These are phyloP conservation scores for Dichotomocladium elegans DNA, from an alignment of 371 early-diverging fungal species.

Conservation along the genomic window DNA sequence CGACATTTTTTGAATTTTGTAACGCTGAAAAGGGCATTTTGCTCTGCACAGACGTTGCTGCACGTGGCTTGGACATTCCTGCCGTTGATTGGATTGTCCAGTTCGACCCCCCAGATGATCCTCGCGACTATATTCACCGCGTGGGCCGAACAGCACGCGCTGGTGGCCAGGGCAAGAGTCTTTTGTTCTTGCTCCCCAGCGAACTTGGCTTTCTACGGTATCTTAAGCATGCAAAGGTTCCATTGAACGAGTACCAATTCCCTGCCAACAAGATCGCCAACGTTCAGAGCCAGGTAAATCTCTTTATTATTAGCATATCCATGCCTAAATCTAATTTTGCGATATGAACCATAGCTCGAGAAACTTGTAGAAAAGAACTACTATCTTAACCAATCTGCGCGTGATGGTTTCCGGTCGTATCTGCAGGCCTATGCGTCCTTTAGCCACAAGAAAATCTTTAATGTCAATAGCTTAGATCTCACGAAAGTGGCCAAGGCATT, in stretches of 20 bases:
- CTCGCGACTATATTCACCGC: conserved; percentile 95
- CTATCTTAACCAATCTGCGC: conserved; percentile 98
- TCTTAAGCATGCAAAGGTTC: conserved; percentile 96
- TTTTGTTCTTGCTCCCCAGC: conserved; percentile 82
- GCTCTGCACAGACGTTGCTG: conserved; percentile 97
- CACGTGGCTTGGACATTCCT: conserved; percentile 97
- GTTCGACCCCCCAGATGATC: conserved; percentile 94
- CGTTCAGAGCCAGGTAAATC: conserved; percentile 72
- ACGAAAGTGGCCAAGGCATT: conserved; percentile 91
- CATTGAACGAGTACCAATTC: conserved; percentile 97
- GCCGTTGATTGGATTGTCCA: conserved; percentile 93
- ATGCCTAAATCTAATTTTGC: neutral
- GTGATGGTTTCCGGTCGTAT: conserved; percentile 95
- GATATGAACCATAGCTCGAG: conserved; percentile 73
- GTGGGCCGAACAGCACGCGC: conserved; percentile 97
- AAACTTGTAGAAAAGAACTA: conserved; percentile 96
- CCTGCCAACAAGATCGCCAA: conserved; percentile 92
- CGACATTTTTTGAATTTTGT: conserved; percentile 74
- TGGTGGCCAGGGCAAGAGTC: conserved; percentile 80
- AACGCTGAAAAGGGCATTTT: conserved; percentile 66
- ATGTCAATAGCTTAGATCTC: conserved; percentile 90
- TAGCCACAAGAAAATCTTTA: conserved; percentile 93
- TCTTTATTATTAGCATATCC: neutral
- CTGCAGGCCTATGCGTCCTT: conserved; percentile 97
- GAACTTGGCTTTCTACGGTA: conserved; percentile 93